phyloP scores from a whole-genome alignment of 345 rosid genomes.

The Sapria himalayana region DNA sequence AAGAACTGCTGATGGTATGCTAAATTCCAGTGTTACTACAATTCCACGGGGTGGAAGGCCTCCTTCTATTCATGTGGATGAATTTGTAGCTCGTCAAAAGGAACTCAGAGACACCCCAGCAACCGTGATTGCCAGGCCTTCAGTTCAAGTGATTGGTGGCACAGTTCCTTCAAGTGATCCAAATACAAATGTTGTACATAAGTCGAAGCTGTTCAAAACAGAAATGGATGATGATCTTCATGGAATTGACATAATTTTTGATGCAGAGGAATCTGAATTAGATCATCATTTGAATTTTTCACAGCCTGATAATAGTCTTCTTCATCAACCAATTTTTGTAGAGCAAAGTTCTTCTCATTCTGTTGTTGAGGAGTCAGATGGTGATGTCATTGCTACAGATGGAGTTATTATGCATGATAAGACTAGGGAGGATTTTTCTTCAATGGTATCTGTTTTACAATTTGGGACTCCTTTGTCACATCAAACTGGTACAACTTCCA shows the following conservation, averaged over 20 bases:
- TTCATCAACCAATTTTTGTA: conserved; percentile 41
- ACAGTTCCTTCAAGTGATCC: conserved; percentile 20
- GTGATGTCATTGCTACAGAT: conserved; percentile 64
- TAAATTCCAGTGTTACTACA: conserved; percentile 65
- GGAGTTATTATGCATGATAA: conserved; percentile 54
- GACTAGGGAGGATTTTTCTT: conserved; percentile 68
- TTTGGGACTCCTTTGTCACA: conserved; percentile 51
- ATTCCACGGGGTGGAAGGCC: conserved; percentile 86
- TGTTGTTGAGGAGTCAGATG: conserved; percentile 84
- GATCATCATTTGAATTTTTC: conserved; percentile 80
- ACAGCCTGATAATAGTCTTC: conserved; percentile 77
- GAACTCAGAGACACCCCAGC: conserved; percentile 58
- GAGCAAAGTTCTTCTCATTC: conserved; percentile 79
- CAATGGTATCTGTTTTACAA: conserved; percentile 66
- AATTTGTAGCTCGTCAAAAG: conserved; percentile 93
- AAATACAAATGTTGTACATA: conserved; percentile 33
- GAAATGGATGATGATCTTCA: conserved; percentile 89
- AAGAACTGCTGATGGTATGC: conserved; percentile 54
- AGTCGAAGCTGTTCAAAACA: conserved; percentile 58
- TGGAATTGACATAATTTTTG: conserved; percentile 87
- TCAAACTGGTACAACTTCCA: conserved; percentile 67
- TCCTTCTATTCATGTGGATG: conserved; percentile 98
- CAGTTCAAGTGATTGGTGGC: conserved; percentile 29
- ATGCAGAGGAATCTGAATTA: conserved; percentile 80
- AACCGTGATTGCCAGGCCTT: conserved; percentile 50